Conservation (phyloP, 768 basidiomycete genomes). For the Leccinum incarnatum region DNA sequence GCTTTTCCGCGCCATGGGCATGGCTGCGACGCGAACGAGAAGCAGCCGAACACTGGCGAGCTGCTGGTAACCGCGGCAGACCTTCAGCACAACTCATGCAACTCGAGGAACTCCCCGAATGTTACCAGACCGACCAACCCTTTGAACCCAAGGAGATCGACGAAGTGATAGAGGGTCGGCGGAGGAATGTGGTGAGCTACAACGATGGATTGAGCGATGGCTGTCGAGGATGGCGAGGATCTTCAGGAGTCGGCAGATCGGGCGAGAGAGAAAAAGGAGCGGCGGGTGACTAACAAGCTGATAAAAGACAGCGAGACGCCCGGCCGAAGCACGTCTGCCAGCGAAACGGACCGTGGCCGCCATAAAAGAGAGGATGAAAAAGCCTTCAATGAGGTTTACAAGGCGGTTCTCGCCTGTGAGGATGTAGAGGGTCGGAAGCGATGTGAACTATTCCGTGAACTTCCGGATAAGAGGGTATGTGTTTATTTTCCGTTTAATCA, state of each 20-base stretch:
- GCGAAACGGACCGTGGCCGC: constrained; percentile 56
- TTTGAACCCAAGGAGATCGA: constrained; percentile 64
- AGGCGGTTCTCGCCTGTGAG: constrained; percentile 69
- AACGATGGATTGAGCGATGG: constrained; percentile 90
- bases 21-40: constrained; percentile 65
- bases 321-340: constrained; percentile 63
- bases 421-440: constrained; percentile 74
- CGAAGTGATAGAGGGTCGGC: constrained; percentile 64
- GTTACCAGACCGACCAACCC: constrained; percentile 83
- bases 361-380: constrained; percentile 77
- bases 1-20: constrained; percentile 81
- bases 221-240: constrained; percentile 80
- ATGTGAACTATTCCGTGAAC: constrained; percentile 83
- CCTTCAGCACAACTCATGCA: constrained; percentile 77
- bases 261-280: constrained; percentile 60
- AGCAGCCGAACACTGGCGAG: constrained; percentile 61
- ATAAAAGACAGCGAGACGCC: constrained; percentile 61
- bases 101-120: constrained; percentile 87
- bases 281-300: constrained; percentile 58
- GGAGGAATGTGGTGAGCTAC: constrained; percentile 83
- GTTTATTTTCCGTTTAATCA: background rate
- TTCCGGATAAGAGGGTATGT: constrained; percentile 74
- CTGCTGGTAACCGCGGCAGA: constrained; percentile 71
- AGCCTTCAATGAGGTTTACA: constrained; percentile 71
- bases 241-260: constrained; percentile 69